Evolutionary conservation across 1,139 yeast genomes (phyloP), one percentile per base, ranked within the genome.

Genomic region (Suhomyces bolitotheri): DNA sequence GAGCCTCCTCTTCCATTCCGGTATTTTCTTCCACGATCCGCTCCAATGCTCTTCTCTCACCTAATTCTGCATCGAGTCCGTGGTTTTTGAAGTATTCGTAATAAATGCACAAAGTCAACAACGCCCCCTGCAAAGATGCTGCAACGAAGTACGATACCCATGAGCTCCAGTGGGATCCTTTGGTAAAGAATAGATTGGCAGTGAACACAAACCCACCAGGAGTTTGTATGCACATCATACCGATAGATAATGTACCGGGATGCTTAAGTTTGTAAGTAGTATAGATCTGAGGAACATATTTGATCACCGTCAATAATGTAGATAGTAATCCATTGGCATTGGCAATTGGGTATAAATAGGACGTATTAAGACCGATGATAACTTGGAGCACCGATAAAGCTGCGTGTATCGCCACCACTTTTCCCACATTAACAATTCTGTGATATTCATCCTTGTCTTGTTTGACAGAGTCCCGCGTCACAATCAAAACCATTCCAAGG

Each of bases 131-230:
- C 17, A 84, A 58, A 3, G 64, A 47, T 0, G 92, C 92, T 0
- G 95, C 90, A 0, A 82, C 74, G 33, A 85, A 70, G 50, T 82
- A 84, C 5, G 95, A 86, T 22, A 86, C 59, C 95, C 95, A 87
- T 6, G 90, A 79, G 47, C 94, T 83, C 96, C 96, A 87, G 43
- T 78, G 78, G 1, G 92, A 78, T 2, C 89, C 94, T 29, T 84
- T 83, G 31, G 90, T 77, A 40, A 76, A 61, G 38, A 78, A 82
- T 37, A 88, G 63, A 3, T 87, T 79, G 11, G 78, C 71, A 0
- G 94, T 76, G 81, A 92, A 87, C 2, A 85, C 44, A 48, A 76
- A 82, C 16, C 96, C 95, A 10, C 96, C 96, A 0, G 96, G 96
- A 12, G 95, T 86, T 56, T 88, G 96, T 44, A 88, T 74, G 36